Evolutionary conservation across 352 stramenopile genomes (phyloP).

Genomic region (Phytopythium oedochilum): DNA sequence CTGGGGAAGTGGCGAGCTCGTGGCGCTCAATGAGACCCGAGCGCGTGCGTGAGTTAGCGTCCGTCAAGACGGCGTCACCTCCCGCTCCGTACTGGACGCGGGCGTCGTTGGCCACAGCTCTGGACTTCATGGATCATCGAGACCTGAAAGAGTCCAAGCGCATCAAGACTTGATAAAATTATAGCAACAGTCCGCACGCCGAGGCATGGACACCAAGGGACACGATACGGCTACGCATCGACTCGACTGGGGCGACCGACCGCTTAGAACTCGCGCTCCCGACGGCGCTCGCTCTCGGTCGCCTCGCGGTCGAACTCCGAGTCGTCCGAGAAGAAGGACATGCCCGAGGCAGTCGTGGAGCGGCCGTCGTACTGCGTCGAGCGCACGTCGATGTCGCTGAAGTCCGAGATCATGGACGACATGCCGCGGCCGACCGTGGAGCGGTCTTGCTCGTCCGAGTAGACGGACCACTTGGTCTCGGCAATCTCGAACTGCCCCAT

Average conservation of each 20-base stretch:
- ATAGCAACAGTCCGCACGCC: no score
- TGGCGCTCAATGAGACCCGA: no score
- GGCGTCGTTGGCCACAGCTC: no score
- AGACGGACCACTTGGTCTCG: slow-evolving; percentile 4
- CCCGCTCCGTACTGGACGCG: no score
- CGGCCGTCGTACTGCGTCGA: slow-evolving; percentile 4
- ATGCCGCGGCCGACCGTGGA: slow-evolving; percentile 3
- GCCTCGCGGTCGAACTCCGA: slow-evolving; percentile 24
- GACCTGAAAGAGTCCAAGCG: no score
- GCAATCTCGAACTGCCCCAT: background rate
- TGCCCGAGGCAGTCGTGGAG: slow-evolving; percentile 21
- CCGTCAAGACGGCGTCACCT: no score
- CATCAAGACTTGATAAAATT: no score
- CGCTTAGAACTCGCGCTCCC: slow-evolving; percentile 25
- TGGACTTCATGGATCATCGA: background rate
- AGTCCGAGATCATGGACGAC: slow-evolving; percentile 6
- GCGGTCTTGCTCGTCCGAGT: slow-evolving; percentile 4
- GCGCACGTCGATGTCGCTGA: slow-evolving; percentile 5
- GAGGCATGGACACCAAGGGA: no score
- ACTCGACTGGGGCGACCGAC: no score
- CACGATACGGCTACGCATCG: no score
- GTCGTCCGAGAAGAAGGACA: slow-evolving; percentile 33
- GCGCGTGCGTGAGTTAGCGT: no score
- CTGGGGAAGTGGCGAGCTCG: no score
- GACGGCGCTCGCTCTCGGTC: slow-evolving; percentile 1